Conservation (phyloP, 768 basidiomycete genomes). For the Xanthoconium purpureum region DNA sequence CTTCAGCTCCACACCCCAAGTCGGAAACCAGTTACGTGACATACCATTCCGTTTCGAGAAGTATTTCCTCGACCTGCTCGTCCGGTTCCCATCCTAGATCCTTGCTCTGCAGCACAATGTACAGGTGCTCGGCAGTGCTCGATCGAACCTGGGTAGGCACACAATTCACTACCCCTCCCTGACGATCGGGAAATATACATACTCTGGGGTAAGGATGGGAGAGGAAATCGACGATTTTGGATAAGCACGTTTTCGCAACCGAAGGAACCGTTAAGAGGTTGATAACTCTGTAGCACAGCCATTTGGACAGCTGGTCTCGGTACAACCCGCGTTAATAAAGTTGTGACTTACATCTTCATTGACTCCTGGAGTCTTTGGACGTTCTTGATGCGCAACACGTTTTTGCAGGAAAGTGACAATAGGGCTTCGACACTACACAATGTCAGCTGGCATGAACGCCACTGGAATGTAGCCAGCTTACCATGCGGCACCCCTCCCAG, state of each 20-base stretch:
- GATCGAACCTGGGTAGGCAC: constrained; percentile 59
- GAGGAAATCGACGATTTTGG: constrained; percentile 58
- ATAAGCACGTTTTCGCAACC: constrained; percentile 41
- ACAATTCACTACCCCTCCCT: constrained; percentile 4
- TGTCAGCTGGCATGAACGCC: constrained; percentile 11
- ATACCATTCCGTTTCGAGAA: constrained; percentile 84
- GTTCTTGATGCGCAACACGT: constrained; percentile 71
- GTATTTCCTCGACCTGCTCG: constrained; percentile 55
- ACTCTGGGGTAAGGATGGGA: constrained; percentile 81
- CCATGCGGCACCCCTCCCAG: constrained; percentile 49
- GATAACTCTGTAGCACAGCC: constrained; percentile 48
- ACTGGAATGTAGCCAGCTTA: constrained; percentile 32
- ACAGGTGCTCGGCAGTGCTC: constrained; percentile 80
- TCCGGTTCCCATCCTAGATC: constrained; percentile 66
- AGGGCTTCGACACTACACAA: constrained; percentile 50
- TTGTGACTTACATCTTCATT: constrained; percentile 71
- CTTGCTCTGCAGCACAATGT: constrained; percentile 67
- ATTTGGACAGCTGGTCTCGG: constrained; percentile 13
- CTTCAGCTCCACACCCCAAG: constrained; percentile 22
- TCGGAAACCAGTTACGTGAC: constrained; percentile 21
- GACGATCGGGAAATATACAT: constrained; percentile 24
- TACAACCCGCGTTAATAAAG: constrained; percentile 24
- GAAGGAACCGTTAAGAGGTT: constrained; percentile 55
- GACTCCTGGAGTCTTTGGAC: constrained; percentile 76
- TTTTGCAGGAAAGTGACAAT: constrained; percentile 55